These are phyloP conservation scores for Telopea speciosissima DNA, from an alignment of 177 flowering plant genomes.

Conservation along the genomic window DNA sequence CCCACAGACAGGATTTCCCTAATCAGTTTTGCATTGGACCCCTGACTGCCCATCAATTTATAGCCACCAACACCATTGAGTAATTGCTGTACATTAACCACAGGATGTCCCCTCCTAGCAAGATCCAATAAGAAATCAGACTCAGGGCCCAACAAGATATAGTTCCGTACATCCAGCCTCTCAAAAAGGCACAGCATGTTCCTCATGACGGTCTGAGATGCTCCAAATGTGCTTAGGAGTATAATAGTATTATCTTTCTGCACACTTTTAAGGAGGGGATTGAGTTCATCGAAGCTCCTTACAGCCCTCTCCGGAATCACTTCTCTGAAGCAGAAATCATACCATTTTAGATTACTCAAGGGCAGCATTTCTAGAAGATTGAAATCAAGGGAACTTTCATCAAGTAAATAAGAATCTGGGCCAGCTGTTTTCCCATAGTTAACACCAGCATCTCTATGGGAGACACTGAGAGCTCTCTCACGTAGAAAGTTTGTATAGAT, in stretches of 20 bases:
- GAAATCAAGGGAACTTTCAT: constrained; percentile 43
- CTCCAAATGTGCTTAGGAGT: constrained; percentile 46
- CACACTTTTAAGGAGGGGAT: constrained; percentile 43
- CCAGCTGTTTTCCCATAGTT: constrained; percentile 93
- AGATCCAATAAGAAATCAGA: constrained; percentile 55
- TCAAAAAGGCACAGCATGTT: constrained; percentile 86
- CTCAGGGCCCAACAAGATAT: constrained; percentile 52
- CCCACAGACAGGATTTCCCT: constrained; percentile 45
- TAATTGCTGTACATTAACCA: constrained; percentile 45
- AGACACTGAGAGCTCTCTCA: constrained; percentile 84
- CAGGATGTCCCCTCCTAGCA: constrained; percentile 82
- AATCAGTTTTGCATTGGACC: constrained; percentile 22
- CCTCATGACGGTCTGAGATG: constrained; percentile 29
- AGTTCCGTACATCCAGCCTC: constrained; percentile 56
- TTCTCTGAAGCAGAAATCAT: constrained; percentile 88
- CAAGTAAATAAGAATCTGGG: constrained; percentile 73
- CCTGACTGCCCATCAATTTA: constrained; percentile 21
- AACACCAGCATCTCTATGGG: constrained; percentile 92
- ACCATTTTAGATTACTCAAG: constrained; percentile 66
- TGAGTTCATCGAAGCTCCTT: constrained; percentile 44
- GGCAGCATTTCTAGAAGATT: constrained; percentile 48
- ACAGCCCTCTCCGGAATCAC: constrained; percentile 56
- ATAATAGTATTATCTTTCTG: constrained; percentile 49
- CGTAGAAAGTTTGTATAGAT: constrained; percentile 67
- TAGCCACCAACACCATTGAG: constrained; percentile 22